Percentiles rank a stretch among this genome's conserved stretches.
These are phyloP conservation scores for Botrytis galanthina DNA, from an alignment of 2,329 filamentous ascomycete genomes.

Conservation along the genomic window DNA sequence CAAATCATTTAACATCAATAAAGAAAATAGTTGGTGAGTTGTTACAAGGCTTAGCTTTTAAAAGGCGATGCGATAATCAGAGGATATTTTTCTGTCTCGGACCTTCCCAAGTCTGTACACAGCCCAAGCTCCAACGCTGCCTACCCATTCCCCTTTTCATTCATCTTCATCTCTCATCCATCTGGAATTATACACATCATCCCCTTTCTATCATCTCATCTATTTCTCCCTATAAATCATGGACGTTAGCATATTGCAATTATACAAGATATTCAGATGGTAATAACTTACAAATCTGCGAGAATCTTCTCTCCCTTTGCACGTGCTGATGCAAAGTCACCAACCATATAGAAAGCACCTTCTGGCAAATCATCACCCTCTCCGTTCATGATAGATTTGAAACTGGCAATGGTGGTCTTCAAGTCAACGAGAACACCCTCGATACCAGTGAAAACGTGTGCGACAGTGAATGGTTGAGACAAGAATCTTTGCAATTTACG, in stretches of 20 bases:
- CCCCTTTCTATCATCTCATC: constrained; percentile 16
- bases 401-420: constrained; percentile 95
- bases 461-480: constrained; percentile 95
- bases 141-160: constrained; percentile 21
- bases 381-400: constrained; percentile 83
- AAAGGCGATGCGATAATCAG: constrained; percentile 30
- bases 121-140: constrained; percentile 26
- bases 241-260: background rate
- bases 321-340: constrained; percentile 87
- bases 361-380: constrained; percentile 96
- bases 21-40: constrained; percentile 21
- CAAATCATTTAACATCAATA: constrained; percentile 16
- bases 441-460: constrained; percentile 72
- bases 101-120: constrained; percentile 31
- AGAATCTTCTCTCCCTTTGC: constrained; percentile 99
- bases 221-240: constrained; percentile 24
- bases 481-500: constrained; percentile 99
- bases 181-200: constrained; percentile 30
- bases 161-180: constrained; percentile 29
- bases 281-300: constrained; percentile 64
- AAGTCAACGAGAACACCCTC: constrained; percentile 90
- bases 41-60: constrained; percentile 22
- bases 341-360: constrained; percentile 65
- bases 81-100: constrained; percentile 25
- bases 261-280: background rate